Evolutionary conservation across 345 rosid species (phyloP), one percentile per base, ranked within the genome.

Genomic region (Kandelia obovata): DNA sequence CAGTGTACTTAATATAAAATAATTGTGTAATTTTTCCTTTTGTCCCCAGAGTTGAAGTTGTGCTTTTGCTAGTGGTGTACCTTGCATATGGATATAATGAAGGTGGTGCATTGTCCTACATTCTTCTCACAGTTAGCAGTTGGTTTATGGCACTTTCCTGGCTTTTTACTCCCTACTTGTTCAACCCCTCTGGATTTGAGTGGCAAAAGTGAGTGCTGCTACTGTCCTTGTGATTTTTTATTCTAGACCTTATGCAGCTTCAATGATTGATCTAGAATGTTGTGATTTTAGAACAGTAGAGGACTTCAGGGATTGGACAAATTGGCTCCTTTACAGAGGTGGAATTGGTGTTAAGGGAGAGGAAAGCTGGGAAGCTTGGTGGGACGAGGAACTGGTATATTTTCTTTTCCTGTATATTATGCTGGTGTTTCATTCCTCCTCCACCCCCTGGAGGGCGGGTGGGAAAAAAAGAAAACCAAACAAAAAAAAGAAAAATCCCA

Each of bases 311-410:
- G 99, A 95, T 70, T 95, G 99, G 99, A 95, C 99, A 71, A 92
- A 92, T 73, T 95, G 99, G 99, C 97, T 95, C 74, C 81, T 95
- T 53, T 95, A 95, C 76, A 85, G 96, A 85, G 99, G 99, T 68
- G 99, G 99, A 76, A 92, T 95, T 70, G 99, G 99, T 66, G 99
- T 95, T 28, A 95, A 90, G 83, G 99, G 99, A 73, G 96, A 72
- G 71, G 96, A 95, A 79, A 95, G 99, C 80, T 95, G 99, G 99
- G 99, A 95, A 82, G 96, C 99, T 43, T 95, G 99, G 98, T 95
- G 99, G 99, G 99, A 95, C 64, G 96, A 95, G 66, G 98, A 95
- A 74, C 79, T 92, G 92, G 99, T 94, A 91, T 68, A 75, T 4
- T 32, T 68, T 62, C 5, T 65, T 69, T 72, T 69, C 70, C 51